phyloP scores from a whole-genome alignment of 1,139 yeast species.

The Candida glucosophila region DNA sequence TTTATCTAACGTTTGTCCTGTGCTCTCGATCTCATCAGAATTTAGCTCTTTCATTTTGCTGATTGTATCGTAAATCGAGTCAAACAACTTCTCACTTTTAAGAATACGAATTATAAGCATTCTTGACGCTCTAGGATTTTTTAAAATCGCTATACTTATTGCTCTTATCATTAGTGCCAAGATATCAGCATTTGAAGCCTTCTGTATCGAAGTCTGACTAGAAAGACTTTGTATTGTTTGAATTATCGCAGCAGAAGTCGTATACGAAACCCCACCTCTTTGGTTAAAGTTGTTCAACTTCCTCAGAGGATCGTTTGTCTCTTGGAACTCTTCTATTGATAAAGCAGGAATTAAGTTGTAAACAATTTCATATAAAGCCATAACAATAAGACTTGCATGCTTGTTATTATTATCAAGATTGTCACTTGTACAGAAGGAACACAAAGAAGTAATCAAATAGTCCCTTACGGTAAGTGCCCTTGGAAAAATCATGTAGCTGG shows the following conservation, averaged over 20 bases:
- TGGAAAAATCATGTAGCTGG: conserved; percentile 28
- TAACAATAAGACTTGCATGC: conserved; percentile 7
- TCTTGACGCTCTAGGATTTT: conserved; percentile 43
- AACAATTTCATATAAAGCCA: conserved; percentile 46
- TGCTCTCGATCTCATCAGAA: conserved; percentile 14
- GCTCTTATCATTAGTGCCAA: conserved; percentile 52
- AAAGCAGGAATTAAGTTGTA: conserved; percentile 53
- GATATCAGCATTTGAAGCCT: conserved; percentile 45
- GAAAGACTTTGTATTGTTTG: conserved; percentile 45
- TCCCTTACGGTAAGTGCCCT: conserved; percentile 50
- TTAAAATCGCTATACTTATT: conserved; percentile 40
- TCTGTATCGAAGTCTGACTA: conserved; percentile 29
- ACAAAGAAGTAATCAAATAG: no score
- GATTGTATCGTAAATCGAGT: conserved; percentile 24
- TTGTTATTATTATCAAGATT: conserved; percentile 1
- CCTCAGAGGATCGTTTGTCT: conserved; percentile 16
- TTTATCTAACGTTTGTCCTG: conserved; percentile 11
- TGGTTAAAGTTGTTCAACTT: conserved; percentile 25
- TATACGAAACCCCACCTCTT: conserved; percentile 48
- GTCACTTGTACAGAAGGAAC: no score
- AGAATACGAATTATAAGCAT: conserved; percentile 45
- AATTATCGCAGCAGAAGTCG: conserved; percentile 47
- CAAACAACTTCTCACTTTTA: conserved; percentile 37
- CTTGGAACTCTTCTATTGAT: conserved; percentile 9
- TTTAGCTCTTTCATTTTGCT: conserved; percentile 20